These are phyloP conservation scores for Infundibulicybe gibba DNA, from an alignment of 768 basidiomycete genomes.

Conservation along the genomic window DNA sequence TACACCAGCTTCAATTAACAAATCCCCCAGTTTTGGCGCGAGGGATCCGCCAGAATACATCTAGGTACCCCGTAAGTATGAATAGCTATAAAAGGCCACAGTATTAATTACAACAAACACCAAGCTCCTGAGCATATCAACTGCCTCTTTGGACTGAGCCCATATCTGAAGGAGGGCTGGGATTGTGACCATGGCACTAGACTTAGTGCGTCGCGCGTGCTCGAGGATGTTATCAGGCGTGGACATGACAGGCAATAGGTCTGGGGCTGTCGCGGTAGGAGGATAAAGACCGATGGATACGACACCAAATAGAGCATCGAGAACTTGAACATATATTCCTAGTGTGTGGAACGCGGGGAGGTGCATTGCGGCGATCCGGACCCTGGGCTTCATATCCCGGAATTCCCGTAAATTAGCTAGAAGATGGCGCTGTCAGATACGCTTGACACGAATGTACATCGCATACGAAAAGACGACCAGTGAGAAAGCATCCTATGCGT, in stretches of 20 bases:
- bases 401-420: constrained; percentile 19
- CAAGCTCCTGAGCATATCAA: constrained; percentile 19
- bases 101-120: too few relatives aligned
- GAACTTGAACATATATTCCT: constrained; percentile 27
- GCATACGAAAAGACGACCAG: too few relatives aligned
- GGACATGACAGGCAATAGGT: too few relatives aligned
- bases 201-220: constrained; percentile 13
- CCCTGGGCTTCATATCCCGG: constrained; percentile 14
- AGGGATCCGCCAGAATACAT: constrained; percentile 26
- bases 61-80: constrained; percentile 13
- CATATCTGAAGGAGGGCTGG: too few relatives aligned
- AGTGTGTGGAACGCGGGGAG: constrained; percentile 29
- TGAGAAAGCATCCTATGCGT: constrained; percentile 15
- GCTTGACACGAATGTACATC: too few relatives aligned
- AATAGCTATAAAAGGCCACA: constrained; percentile 12
- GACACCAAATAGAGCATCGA: too few relatives aligned
- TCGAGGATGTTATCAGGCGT: constrained; percentile 32
- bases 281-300: too few relatives aligned
- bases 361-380: too few relatives aligned
- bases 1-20: constrained; percentile 23
- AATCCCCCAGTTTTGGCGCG: constrained; percentile 24
- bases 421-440: too few relatives aligned
- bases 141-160: constrained; percentile 10
- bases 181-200: constrained; percentile 14
- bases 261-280: too few relatives aligned